A percentile compares a stretch with the other conserved stretches of the same genome.
These are phyloP conservation scores for Aurinia saxatilis DNA, from an alignment of 345 rosid species.

Conservation along the genomic window DNA sequence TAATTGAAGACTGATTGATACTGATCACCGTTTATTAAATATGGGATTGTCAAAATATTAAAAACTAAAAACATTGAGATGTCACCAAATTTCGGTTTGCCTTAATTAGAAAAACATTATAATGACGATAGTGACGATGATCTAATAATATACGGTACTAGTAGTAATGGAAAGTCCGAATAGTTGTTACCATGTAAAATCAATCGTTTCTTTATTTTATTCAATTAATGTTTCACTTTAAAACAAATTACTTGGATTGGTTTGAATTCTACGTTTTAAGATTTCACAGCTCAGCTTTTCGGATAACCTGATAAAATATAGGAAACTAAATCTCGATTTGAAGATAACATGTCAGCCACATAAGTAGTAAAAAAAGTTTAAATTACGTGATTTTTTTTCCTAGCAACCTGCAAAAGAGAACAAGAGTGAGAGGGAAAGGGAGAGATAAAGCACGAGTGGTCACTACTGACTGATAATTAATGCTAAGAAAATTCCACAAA, in stretches of 20 bases:
- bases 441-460: constrained; percentile 30
- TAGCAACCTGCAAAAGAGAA: constrained; percentile 9
- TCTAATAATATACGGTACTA: not conserved
- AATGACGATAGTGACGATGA: constrained; percentile 13
- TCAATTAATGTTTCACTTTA: constrained; percentile 15
- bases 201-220: not conserved
- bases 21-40: not conserved
- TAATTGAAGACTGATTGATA: not conserved
- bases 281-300: not conserved
- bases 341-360: constrained; percentile 5
- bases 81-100: constrained; percentile 17
- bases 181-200: constrained; percentile 18
- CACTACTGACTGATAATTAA: constrained; percentile 6
- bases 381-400: not conserved
- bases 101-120: constrained; percentile 13
- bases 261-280: constrained; percentile 18
- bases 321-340: constrained; percentile 4
- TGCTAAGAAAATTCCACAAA: constrained; percentile 7
- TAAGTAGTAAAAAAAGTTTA: not conserved
- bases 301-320: not conserved
- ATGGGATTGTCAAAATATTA: not conserved
- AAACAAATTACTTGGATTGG: constrained; percentile 12
- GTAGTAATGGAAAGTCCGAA: not conserved
- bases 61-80: constrained; percentile 4
- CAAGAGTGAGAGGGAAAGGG: not conserved